phyloP scores from a whole-genome alignment of 2,329 filamentous ascomycete species.

The Apiospora kogelbergensis region DNA sequence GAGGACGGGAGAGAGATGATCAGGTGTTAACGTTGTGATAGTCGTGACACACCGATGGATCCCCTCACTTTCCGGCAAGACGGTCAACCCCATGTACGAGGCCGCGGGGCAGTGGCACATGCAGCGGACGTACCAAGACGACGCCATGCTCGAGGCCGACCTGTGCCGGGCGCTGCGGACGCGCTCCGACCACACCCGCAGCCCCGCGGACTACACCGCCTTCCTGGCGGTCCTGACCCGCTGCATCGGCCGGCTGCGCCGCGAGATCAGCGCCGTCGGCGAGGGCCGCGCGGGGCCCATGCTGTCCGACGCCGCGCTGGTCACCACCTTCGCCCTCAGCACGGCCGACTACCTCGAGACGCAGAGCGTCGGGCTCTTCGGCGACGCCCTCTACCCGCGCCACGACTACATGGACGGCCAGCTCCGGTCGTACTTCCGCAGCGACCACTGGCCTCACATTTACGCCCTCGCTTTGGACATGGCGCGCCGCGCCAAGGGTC shows the following conservation, averaged over 20 bases:
- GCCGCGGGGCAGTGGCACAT: background rate
- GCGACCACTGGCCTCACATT: background rate
- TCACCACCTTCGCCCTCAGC: background rate
- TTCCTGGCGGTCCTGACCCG: background rate
- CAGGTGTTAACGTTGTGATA: background rate
- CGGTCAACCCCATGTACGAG: background rate
- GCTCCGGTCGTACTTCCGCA: background rate
- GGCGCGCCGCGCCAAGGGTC: too few species aligned
- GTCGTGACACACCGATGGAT: background rate
- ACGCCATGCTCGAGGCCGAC: background rate
- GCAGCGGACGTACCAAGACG: background rate
- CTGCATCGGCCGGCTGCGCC: background rate
- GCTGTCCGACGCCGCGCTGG: background rate
- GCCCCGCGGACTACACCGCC: background rate
- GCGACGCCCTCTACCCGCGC: background rate
- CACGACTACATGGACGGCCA: background rate
- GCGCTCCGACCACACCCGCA: background rate
- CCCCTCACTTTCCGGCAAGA: background rate
- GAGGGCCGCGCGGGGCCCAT: background rate
- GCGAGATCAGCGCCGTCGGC: background rate
- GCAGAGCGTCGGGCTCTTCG: background rate
- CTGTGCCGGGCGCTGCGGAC: background rate
- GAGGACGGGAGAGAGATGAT: too few species aligned
- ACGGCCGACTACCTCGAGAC: background rate
- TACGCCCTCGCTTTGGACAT: background rate